Percentiles rank a stretch among this genome's conserved stretches.
phyloP scores from a whole-genome alignment of 192 early-diverging fungal species.

The Linnemannia elongata region DNA sequence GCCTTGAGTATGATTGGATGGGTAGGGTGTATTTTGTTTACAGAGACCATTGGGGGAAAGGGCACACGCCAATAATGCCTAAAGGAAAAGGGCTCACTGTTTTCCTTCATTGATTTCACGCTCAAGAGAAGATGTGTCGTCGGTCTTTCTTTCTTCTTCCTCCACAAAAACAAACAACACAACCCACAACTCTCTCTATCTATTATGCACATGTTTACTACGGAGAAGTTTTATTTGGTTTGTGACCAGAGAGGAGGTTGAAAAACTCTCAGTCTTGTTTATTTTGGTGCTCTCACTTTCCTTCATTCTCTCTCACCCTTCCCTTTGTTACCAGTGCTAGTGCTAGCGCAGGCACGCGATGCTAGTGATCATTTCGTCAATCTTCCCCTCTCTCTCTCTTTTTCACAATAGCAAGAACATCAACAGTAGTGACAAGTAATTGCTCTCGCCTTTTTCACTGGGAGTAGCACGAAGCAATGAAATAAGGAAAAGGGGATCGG shows the following conservation, averaged over 20 bases:
- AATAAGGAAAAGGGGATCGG: not conserved
- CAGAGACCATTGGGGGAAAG: not conserved
- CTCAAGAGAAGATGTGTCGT: not conserved
- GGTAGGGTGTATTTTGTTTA: not conserved
- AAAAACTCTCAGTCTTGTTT: not conserved
- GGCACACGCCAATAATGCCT: not conserved
- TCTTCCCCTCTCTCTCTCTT: too few relatives aligned
- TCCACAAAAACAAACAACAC: not conserved
- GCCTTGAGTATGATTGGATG: not conserved
- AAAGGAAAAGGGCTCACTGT: not conserved
- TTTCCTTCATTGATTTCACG: not conserved
- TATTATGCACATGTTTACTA: not conserved
- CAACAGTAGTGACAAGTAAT: not conserved
- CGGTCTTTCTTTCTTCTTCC: constrained; percentile 4
- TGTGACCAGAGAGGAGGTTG: not conserved
- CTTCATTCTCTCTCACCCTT: not conserved
- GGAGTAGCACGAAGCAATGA: not conserved
- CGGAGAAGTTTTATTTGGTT: not conserved
- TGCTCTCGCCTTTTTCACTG: not conserved
- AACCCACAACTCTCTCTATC: not conserved
- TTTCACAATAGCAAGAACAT: too few relatives aligned
- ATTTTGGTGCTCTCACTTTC: not conserved
- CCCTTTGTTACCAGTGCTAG: not conserved
- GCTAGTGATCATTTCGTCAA: not conserved
- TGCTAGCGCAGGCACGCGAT: not conserved